A percentile compares a stretch with the other conserved stretches of the same genome.
phyloP scores from a whole-genome alignment of 2,329 filamentous ascomycete genomes.

The Hypoxylon sp. region DNA sequence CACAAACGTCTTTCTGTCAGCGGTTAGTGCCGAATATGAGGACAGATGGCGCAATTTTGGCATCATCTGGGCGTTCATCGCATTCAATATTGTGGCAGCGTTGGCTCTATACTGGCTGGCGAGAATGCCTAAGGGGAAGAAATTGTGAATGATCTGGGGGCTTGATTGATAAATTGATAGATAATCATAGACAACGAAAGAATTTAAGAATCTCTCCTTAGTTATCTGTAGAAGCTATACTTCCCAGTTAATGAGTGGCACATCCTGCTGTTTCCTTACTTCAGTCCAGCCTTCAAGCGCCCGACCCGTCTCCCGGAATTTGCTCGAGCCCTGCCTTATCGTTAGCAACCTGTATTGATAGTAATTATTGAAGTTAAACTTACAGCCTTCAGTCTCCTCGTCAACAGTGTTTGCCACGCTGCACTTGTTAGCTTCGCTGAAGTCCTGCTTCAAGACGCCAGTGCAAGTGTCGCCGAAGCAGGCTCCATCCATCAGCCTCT shows the following conservation, averaged over 20 bases:
- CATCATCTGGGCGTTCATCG: background rate
- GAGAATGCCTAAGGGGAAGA: background rate
- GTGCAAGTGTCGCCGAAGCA: slow-evolving; percentile 40
- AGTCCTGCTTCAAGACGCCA: slow-evolving; percentile 33
- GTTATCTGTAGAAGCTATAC: background rate
- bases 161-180: too few relatives aligned
- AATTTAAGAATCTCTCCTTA: too few relatives aligned
- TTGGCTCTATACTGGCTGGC: background rate
- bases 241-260: background rate
- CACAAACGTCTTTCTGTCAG: background rate
- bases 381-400: slow-evolving; percentile 41
- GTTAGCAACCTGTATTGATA: background rate
- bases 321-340: slow-evolving; percentile 22
- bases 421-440: slow-evolving; percentile 32
- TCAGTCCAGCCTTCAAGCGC: slow-evolving; percentile 10
- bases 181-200: too few relatives aligned
- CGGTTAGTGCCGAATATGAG: background rate
- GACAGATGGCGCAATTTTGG: background rate
- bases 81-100: background rate
- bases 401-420: slow-evolving; percentile 38
- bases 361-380: slow-evolving; percentile 7
- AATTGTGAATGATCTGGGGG: too few relatives aligned
- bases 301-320: slow-evolving; percentile 30
- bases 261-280: too few relatives aligned
- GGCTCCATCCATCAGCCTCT: slow-evolving; percentile 37